A percentile compares a stretch with the other conserved stretches of the same genome.
These are phyloP conservation scores for Prunus mume DNA, from an alignment of 306 rosid genomes.

Conservation along the genomic window DNA sequence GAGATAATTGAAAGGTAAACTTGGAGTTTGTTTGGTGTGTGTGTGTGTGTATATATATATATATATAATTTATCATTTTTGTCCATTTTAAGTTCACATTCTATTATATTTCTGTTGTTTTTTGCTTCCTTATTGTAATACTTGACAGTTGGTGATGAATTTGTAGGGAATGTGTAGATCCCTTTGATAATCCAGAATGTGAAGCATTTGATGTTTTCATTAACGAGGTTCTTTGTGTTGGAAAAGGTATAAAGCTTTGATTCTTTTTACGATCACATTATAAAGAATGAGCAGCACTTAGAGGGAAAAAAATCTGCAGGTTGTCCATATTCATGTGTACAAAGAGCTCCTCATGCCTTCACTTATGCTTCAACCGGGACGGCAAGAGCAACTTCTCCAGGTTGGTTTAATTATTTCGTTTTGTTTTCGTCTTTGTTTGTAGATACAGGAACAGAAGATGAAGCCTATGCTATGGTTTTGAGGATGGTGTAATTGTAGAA, in stretches of 20 bases:
- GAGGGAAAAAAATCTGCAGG: constrained; percentile 39
- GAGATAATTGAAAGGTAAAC: constrained; percentile 70
- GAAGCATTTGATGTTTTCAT: constrained; percentile 88
- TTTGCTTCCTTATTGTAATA: too few relatives aligned
- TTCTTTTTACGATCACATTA: neutral
- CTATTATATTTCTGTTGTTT: neutral
- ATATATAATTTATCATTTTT: too few relatives aligned
- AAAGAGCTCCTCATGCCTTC: constrained; percentile 80
- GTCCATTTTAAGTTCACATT: neutral
- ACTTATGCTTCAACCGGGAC: constrained; percentile 66
- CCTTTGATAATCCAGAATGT: constrained; percentile 84
- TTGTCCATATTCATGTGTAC: constrained; percentile 81
- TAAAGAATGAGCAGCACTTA: neutral
- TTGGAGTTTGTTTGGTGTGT: neutral
- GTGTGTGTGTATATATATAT: neutral
- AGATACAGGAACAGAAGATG: neutral
- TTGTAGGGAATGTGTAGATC: constrained; percentile 85
- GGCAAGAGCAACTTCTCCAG: constrained; percentile 78
- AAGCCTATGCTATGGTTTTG: neutral
- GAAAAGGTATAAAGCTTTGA: constrained; percentile 53
- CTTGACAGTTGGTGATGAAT: constrained; percentile 1
- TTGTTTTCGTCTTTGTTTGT: neutral
- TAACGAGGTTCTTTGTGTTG: constrained; percentile 71
- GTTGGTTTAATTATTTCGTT: constrained; percentile 33
- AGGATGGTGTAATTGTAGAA: too few relatives aligned